These are phyloP conservation scores for Thraustotheca clavata DNA, from an alignment of 352 stramenopile species.

Conservation along the genomic window DNA sequence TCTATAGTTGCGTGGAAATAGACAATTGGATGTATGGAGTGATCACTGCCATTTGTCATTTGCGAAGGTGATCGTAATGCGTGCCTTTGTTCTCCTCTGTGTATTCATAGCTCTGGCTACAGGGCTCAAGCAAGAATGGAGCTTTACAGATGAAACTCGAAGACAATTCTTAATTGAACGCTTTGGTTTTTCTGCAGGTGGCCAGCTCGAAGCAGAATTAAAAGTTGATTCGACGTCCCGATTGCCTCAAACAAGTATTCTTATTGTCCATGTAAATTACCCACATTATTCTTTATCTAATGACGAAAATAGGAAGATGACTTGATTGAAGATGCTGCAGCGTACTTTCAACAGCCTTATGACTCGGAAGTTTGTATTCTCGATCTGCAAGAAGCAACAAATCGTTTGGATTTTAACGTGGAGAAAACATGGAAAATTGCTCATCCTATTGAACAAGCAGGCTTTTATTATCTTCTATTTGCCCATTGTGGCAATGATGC, in stretches of 20 bases:
- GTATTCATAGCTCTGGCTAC: neutral
- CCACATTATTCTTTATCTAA: neutral
- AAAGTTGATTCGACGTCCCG: constrained; percentile 21
- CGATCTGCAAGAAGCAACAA: constrained; percentile 23
- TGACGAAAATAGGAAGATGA: constrained; percentile 32
- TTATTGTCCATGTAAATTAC: constrained; percentile 66
- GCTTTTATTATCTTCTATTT: constrained; percentile 88
- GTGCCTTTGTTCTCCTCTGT: neutral
- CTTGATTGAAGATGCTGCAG: constrained; percentile 43
- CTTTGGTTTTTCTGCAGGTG: constrained; percentile 73
- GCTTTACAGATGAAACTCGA: constrained; percentile 57
- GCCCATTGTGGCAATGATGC: constrained; percentile 63
- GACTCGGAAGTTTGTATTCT: constrained; percentile 26
- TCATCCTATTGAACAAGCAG: constrained; percentile 24
- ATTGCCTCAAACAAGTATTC: constrained; percentile 25
- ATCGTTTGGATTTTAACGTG: constrained; percentile 55
- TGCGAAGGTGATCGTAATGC: neutral
- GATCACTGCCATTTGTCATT: neutral
- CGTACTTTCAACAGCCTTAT: constrained; percentile 29
- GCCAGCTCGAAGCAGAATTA: constrained; percentile 53
- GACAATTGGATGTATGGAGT: too few relatives aligned
- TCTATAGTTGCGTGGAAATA: too few relatives aligned
- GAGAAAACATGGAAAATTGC: constrained; percentile 34
- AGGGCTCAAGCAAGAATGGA: constrained; percentile 73
- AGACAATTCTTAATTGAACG: constrained; percentile 83